Base-by-base conservation (phyloP, 495 filamentous ascomycete genomes). In the Hypoxylon fuscum region DNA sequence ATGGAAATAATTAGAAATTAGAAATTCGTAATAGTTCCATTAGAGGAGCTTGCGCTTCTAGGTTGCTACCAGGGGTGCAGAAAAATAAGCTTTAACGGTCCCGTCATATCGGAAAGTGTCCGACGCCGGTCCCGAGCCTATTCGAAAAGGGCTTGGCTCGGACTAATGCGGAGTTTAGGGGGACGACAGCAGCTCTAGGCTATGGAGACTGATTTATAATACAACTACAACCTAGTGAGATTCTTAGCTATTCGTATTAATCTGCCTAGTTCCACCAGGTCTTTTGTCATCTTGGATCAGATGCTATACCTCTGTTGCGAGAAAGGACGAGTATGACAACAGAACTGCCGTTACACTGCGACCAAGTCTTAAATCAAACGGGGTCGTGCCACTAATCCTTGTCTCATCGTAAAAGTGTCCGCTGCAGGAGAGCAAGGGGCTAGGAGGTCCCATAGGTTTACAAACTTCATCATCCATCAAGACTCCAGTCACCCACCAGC, bases 271-370 rank as follows among this genome's bases (percentile, higher is more conserved):
- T 32, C 2, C 9, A 32, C 31, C 31, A n/a, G n/a, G n/a, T n/a
- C n/a, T n/a, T n/a, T n/a, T n/a, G n/a, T n/a, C n/a, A n/a, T n/a
- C n/a, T n/a, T n/a, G n/a, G n/a, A n/a, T n/a, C n/a, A n/a, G n/a
- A n/a, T n/a, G n/a, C n/a, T 55, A 55, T 62, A 62, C 59, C 45
- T 22, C 44, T 62, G 59, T 62, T 64, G 60, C 47, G 35, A 64
- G 60, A 64, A 47, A 15, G n/a, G 8, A 18, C 40, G 15, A 22
- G 21, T 41, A 64, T 64, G 53, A 34, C 60, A 64, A 64, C 60
- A 53, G 34, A 23, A 15, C 12, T 20, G 15, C 12, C 18, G 20
- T 37, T 46, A 25, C 41, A 43, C 23, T 12, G 23, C 12, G 31
- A 45, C 40, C 45, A 45, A 52, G 46, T 58, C 48, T 41, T 18